A percentile compares a stretch with the other conserved stretches of the same genome.
Conservation (phyloP, 495 filamentous ascomycete species). For the Penicillium bovifimosum region DNA sequence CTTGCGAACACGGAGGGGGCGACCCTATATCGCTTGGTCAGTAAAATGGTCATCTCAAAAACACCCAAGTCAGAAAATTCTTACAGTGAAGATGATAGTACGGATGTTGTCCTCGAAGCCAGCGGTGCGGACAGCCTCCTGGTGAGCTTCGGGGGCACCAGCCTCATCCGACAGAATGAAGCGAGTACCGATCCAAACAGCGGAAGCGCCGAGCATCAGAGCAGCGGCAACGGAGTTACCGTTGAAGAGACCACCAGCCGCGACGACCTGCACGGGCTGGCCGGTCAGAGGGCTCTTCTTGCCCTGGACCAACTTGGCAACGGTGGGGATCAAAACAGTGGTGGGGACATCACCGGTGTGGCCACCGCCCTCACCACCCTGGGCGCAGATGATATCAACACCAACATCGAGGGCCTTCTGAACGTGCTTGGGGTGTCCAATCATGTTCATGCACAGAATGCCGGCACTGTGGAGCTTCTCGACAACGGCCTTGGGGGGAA, state of each 20-base stretch:
- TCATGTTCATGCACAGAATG: slow-evolving; percentile 99
- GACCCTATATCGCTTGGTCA: slow-evolving; percentile 51
- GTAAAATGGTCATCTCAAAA: neutral
- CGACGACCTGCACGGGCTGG: slow-evolving; percentile 79
- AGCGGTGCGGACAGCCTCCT: slow-evolving; percentile 90
- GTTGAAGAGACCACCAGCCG: slow-evolving; percentile 92
- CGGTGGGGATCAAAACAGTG: slow-evolving; percentile 82
- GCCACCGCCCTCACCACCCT: slow-evolving; percentile 87
- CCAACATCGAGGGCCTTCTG: slow-evolving; percentile 86
- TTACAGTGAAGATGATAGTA: slow-evolving; percentile 92
- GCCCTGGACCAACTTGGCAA: slow-evolving; percentile 74
- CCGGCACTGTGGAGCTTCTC: slow-evolving; percentile 82
- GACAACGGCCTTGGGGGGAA: slow-evolving; percentile 83
- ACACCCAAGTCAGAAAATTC: slow-evolving; percentile 7
- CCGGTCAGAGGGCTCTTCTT: slow-evolving; percentile 84
- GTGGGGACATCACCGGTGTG: slow-evolving; percentile 91
- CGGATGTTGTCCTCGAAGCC: slow-evolving; percentile 91
- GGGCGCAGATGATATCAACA: slow-evolving; percentile 86
- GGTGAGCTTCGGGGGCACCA: slow-evolving; percentile 87
- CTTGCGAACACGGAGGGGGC: slow-evolving; percentile 85
- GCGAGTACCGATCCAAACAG: slow-evolving; percentile 93
- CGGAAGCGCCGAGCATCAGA: slow-evolving; percentile 86
- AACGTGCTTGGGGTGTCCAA: slow-evolving; percentile 98
- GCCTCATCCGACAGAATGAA: slow-evolving; percentile 94
- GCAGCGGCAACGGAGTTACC: slow-evolving; percentile 84